Percentiles rank a stretch among this genome's conserved stretches.
Evolutionary conservation across 2,329 filamentous ascomycete genomes (phyloP).

Genomic region (Botryotinia globosa): DNA sequence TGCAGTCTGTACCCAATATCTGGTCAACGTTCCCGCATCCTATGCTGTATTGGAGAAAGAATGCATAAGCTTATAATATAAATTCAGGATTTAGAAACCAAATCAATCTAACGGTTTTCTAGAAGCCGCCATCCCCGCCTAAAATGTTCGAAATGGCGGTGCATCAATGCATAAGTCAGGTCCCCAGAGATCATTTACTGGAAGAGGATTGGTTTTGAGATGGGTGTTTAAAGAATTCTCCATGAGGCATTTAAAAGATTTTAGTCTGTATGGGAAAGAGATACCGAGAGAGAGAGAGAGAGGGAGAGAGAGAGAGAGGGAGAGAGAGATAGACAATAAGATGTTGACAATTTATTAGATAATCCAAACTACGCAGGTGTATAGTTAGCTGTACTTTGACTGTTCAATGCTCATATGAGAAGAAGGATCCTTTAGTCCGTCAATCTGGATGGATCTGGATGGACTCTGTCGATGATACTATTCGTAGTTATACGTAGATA

Average conservation of each 20-base stretch:
- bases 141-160: slow-evolving; percentile 13
- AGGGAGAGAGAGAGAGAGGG: too few species aligned
- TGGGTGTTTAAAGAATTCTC: neutral
- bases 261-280: neutral
- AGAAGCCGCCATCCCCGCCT: slow-evolving; percentile 13
- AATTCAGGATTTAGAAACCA: neutral
- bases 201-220: neutral
- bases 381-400: neutral
- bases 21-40: neutral
- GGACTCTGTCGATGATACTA: neutral
- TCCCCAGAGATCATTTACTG: slow-evolving; percentile 4
- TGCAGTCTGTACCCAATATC: neutral
- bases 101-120: slow-evolving; percentile 11
- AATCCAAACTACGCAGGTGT: neutral
- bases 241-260: neutral
- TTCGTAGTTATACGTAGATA: neutral
- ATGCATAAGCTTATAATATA: neutral
- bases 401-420: neutral
- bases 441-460: neutral
- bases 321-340: neutral
- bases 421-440: neutral
- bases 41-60: neutral
- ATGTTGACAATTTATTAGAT: neutral
- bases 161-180: slow-evolving; percentile 13
- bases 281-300: neutral